These are phyloP conservation scores for Monilinia fructicola DNA, from an alignment of 2,329 filamentous ascomycete genomes.

Conservation along the genomic window DNA sequence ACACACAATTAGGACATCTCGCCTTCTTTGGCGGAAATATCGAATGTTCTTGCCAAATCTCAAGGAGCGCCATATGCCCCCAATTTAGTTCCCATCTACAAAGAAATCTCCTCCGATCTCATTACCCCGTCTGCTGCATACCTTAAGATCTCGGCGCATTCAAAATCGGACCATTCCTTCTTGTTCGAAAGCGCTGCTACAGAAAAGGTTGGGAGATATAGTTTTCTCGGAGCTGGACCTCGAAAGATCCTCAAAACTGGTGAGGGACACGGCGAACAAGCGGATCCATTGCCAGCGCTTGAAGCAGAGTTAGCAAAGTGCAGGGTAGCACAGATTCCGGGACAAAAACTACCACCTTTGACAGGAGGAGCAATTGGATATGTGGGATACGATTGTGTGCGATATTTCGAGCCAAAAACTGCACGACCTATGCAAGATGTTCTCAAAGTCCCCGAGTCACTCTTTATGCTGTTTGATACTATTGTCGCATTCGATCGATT, in stretches of 20 bases:
- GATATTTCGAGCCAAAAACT: conserved; percentile 98
- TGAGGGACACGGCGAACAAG: conserved; percentile 77
- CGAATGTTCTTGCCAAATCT: conserved; percentile 54
- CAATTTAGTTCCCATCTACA: conserved; percentile 79
- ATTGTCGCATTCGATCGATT: conserved; percentile 94
- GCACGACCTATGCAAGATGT: conserved; percentile 83
- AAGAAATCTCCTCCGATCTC: conserved; percentile 86
- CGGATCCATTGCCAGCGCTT: conserved; percentile 80
- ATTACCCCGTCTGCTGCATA: conserved; percentile 95
- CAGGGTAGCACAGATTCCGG: conserved; percentile 80
- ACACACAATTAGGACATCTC: conserved; percentile 47
- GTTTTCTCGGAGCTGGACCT: conserved; percentile 83
- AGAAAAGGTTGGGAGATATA: conserved; percentile 91
- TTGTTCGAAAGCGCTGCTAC: conserved; percentile 94
- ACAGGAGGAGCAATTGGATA: conserved; percentile 94
- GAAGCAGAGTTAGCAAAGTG: conserved; percentile 77
- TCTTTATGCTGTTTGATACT: conserved; percentile 97
- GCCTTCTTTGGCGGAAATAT: conserved; percentile 61
- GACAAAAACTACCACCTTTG: conserved; percentile 77
- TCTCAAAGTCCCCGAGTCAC: conserved; percentile 82
- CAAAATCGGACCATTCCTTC: conserved; percentile 78
- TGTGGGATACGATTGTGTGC: conserved; percentile 95
- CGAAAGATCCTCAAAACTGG: conserved; percentile 85
- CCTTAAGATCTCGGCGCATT: conserved; percentile 80
- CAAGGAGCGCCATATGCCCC: conserved; percentile 54